These are phyloP conservation scores for Fusarium agapanthi DNA, from an alignment of 2,329 filamentous ascomycete species.

Conservation along the genomic window DNA sequence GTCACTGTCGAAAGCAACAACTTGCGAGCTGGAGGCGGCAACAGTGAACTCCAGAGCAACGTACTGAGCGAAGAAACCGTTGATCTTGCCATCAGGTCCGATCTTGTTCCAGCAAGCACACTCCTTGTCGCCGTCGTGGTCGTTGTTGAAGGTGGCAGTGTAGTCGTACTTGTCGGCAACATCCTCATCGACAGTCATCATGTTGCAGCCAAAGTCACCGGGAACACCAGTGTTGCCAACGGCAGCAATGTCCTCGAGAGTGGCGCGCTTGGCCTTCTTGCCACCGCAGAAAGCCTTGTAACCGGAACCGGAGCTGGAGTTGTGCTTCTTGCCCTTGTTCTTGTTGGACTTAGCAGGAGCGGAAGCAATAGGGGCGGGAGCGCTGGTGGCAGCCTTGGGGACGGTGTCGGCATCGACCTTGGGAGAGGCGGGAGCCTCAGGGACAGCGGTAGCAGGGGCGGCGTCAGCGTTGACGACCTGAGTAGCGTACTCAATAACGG, in stretches of 20 bases:
- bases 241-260: conserved; percentile 56
- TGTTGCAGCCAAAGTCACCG: conserved; percentile 61
- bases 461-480: conserved; percentile 14
- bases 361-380: not conserved
- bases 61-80: conserved; percentile 59
- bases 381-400: not conserved
- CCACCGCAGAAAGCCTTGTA: conserved; percentile 50
- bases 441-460: not conserved
- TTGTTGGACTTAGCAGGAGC: not conserved
- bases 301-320: conserved; percentile 28
- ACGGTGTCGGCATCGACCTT: conserved; percentile 2
- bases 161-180: conserved; percentile 55
- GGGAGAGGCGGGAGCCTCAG: not conserved
- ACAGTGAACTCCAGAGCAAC: conserved; percentile 54
- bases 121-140: conserved; percentile 45
- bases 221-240: conserved; percentile 56
- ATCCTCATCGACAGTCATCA: conserved; percentile 53
- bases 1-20: conserved; percentile 56
- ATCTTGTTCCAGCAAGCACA: conserved; percentile 65
- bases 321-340: conserved; percentile 16
- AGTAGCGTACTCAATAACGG: conserved; percentile 38
- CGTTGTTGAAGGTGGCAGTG: conserved; percentile 53
- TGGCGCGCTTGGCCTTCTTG: conserved; percentile 56
- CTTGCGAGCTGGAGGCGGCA: conserved; percentile 47
- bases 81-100: conserved; percentile 52